Evolutionary conservation across 2,329 filamentous ascomycete genomes (phyloP).

Genomic region (Ophiocordyceps camponoti-leonardi): DNA sequence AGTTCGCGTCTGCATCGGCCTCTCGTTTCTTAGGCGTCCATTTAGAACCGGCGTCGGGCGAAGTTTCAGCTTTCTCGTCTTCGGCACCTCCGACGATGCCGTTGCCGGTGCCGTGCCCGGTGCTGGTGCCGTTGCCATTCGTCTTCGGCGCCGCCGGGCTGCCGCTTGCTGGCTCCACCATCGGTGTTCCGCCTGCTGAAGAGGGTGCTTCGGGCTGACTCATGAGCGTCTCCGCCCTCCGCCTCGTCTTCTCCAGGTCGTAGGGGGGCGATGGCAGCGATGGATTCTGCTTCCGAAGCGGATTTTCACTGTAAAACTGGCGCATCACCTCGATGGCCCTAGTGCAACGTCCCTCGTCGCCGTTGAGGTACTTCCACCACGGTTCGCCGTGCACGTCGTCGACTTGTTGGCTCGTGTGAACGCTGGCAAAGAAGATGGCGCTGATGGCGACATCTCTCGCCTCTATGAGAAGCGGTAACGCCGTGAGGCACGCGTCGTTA

Average conservation of each 20-base stretch:
- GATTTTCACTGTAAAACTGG: conserved; percentile 48
- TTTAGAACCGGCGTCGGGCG: conserved; percentile 11
- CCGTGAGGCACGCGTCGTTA: conserved; percentile 76
- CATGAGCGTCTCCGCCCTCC: conserved; percentile 24
- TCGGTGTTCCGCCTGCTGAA: conserved; percentile 30
- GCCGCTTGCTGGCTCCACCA: conserved; percentile 29
- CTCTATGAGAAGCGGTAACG: conserved; percentile 65
- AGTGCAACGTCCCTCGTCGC: conserved; percentile 51
- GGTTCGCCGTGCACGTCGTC: conserved; percentile 58
- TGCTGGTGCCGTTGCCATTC: conserved; percentile 16
- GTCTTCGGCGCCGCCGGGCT: conserved; percentile 26
- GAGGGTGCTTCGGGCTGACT: conserved; percentile 27
- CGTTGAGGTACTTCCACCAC: conserved; percentile 75
- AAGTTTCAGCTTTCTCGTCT: too few relatives aligned
- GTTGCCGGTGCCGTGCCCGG: conserved; percentile 3
- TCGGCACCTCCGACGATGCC: conserved; percentile 10
- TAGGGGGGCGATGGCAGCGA: conserved; percentile 36
- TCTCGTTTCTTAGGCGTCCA: conserved; percentile 27
- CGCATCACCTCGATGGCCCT: conserved; percentile 63
- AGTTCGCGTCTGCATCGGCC: conserved; percentile 14
- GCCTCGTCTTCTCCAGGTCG: conserved; percentile 36
- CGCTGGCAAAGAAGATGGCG: conserved; percentile 73
- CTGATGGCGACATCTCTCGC: conserved; percentile 69
- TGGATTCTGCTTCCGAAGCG: conserved; percentile 38
- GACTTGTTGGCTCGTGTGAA: conserved; percentile 56